A percentile compares a stretch with the other conserved stretches of the same genome.
phyloP scores from a whole-genome alignment of 176 grass and related monocot genomes.

The Puccinellia tenuiflora region DNA sequence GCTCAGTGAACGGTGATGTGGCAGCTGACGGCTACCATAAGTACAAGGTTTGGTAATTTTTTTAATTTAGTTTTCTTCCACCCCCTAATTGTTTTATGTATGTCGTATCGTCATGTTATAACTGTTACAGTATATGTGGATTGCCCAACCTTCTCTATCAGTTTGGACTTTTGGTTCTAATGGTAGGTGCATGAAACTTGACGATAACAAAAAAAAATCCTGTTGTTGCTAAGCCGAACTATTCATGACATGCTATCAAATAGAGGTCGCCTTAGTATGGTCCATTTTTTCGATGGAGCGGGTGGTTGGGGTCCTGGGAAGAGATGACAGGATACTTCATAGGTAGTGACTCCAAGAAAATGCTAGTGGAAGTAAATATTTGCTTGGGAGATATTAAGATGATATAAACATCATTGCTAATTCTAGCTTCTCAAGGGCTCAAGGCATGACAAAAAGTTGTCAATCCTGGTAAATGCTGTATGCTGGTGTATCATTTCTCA shows the following conservation, averaged over 20 bases:
- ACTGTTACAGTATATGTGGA: no score
- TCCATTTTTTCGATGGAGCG: neutral
- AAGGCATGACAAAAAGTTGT: neutral
- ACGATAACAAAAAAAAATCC: no score
- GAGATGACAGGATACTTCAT: neutral
- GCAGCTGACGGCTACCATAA: constrained; percentile 46
- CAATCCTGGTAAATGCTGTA: neutral
- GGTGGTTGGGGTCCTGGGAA: neutral
- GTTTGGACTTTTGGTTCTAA: no score
- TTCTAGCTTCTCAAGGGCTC: neutral
- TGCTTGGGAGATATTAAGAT: neutral
- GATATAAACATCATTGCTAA: neutral
- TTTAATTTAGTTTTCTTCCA: neutral
- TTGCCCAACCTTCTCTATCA: no score
- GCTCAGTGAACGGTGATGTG: constrained; percentile 19
- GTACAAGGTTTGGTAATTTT: constrained; percentile 28
- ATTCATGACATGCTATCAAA: neutral
- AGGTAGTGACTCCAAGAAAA: neutral
- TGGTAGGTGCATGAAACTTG: no score
- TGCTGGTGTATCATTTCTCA: neutral
- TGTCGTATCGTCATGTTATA: no score
- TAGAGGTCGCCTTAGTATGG: neutral
- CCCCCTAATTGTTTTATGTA: neutral
- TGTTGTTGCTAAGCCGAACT: neutral
- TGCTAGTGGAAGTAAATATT: neutral